Conservation (phyloP, 2,329 filamentous ascomycete genomes). For the Sarocladiaceae sp. region DNA sequence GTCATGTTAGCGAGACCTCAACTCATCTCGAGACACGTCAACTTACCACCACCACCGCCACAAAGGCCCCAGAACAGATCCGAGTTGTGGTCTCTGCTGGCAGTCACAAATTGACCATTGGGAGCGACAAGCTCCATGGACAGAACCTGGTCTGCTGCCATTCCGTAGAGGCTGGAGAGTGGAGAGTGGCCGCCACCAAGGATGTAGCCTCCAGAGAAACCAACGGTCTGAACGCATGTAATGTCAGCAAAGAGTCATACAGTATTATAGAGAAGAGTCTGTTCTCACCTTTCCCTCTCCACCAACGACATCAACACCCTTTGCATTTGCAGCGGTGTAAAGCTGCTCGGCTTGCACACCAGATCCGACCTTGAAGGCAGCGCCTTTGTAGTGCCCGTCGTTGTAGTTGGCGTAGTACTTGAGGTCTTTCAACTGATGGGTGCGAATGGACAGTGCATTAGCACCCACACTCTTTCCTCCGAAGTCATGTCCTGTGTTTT, state of each 20-base stretch:
- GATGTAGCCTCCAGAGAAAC: constrained; percentile 42
- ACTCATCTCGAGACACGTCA: too few relatives aligned
- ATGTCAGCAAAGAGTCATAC: too few relatives aligned
- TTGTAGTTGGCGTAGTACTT: constrained; percentile 8
- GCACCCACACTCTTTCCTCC: constrained; percentile 22
- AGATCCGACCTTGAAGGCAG: constrained; percentile 20
- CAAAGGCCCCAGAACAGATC: constrained; percentile 57
- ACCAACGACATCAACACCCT: constrained; percentile 5
- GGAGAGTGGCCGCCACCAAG: constrained; percentile 42
- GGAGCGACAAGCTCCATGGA: constrained; percentile 48
- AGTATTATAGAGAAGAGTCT: not conserved
- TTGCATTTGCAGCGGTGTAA: not conserved
- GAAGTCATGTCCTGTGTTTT: constrained; percentile 35
- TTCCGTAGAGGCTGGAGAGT: constrained; percentile 45
- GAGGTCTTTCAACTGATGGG: constrained; percentile 21
- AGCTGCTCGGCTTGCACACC: not conserved
- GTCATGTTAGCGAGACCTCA: not conserved
- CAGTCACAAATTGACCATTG: constrained; percentile 37
- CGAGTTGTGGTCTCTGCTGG: constrained; percentile 41
- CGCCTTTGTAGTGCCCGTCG: constrained; percentile 28
- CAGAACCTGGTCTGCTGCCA: constrained; percentile 52
- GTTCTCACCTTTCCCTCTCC: not conserved
- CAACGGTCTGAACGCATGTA: constrained; percentile 39
- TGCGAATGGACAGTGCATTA: constrained; percentile 22
- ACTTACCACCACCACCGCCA: constrained; percentile 25